Conservation (phyloP, 2,329 filamentous ascomycete species). For the Byssochlamys sp. region DNA sequence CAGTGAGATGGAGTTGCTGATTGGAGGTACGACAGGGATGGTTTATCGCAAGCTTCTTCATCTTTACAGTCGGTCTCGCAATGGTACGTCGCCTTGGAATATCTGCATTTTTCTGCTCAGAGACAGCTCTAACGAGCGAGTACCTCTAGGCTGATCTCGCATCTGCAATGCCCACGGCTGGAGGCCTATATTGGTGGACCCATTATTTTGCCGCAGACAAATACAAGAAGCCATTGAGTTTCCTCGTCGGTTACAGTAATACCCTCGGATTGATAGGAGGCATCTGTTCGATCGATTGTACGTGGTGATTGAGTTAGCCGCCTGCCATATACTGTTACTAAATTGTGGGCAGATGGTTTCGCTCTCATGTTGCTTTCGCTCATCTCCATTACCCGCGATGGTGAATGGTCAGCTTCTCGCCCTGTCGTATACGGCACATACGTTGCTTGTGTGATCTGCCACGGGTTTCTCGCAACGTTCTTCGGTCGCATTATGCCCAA, state of each 20-base stretch:
- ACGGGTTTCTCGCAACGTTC: constrained; percentile 46
- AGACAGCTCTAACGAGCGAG: background rate
- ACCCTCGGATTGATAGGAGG: constrained; percentile 53
- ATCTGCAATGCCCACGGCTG: constrained; percentile 49
- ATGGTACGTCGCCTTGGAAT: constrained; percentile 38
- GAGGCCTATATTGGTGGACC: constrained; percentile 52
- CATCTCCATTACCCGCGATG: constrained; percentile 48
- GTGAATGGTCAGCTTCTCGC: constrained; percentile 47
- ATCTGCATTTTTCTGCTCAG: background rate
- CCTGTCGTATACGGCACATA: constrained; percentile 51
- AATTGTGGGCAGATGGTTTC: constrained; percentile 32
- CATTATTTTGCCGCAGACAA: constrained; percentile 50
- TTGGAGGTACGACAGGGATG: constrained; percentile 33
- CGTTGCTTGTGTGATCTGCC: constrained; percentile 43
- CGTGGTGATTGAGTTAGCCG: constrained; percentile 3
- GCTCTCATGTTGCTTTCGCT: constrained; percentile 51
- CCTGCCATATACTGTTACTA: constrained; percentile 7
- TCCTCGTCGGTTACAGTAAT: constrained; percentile 53
- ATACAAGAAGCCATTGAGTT: constrained; percentile 49
- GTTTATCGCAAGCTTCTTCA: constrained; percentile 49
- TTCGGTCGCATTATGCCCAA: constrained; percentile 50
- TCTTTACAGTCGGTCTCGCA: constrained; percentile 51
- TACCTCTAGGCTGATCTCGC: constrained; percentile 38
- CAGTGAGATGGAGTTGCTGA: background rate
- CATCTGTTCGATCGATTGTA: constrained; percentile 52